Conservation (phyloP, 2,329 filamentous ascomycete genomes). For the Leptographium flavum region DNA sequence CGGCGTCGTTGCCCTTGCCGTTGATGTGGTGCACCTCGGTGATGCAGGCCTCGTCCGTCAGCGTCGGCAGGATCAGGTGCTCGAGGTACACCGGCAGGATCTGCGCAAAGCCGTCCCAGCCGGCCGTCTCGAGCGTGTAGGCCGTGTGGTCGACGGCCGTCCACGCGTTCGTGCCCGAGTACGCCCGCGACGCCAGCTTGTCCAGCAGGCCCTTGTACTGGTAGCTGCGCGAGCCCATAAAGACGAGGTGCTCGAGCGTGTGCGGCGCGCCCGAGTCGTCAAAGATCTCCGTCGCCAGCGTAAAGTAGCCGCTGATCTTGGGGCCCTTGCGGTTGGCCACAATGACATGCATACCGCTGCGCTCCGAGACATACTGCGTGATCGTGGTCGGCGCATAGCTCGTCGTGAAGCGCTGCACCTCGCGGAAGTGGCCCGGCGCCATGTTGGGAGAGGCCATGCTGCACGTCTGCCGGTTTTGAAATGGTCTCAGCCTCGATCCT, state of each 20-base stretch:
- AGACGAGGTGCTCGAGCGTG: slow-evolving; percentile 69
- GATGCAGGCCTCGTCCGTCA: slow-evolving; percentile 85
- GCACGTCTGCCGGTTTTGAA: neutral
- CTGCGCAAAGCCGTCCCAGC: slow-evolving; percentile 93
- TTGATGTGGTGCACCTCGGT: slow-evolving; percentile 97
- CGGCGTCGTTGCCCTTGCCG: slow-evolving; percentile 84
- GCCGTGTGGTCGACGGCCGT: slow-evolving; percentile 93
- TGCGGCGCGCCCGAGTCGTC: slow-evolving; percentile 92
- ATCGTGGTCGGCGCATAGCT: slow-evolving; percentile 83
- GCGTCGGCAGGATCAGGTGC: slow-evolving; percentile 77
- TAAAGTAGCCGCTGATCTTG: slow-evolving; percentile 92
- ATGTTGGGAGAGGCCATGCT: slow-evolving; percentile 26
- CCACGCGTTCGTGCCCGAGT: slow-evolving; percentile 93
- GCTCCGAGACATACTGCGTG: slow-evolving; percentile 89
- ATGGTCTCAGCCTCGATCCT: no score
- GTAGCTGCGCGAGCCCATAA: slow-evolving; percentile 88
- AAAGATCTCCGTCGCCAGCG: slow-evolving; percentile 90
- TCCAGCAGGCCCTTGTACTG: slow-evolving; percentile 91
- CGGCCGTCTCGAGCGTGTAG: slow-evolving; percentile 87
- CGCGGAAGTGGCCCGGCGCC: slow-evolving; percentile 54
- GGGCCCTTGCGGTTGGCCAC: slow-evolving; percentile 86
- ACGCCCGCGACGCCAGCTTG: slow-evolving; percentile 83
- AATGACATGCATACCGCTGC: slow-evolving; percentile 88
- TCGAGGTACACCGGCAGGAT: slow-evolving; percentile 92
- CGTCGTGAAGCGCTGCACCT: slow-evolving; percentile 70